A percentile compares a stretch with the other conserved stretches of the same genome.
Evolutionary conservation across 2,329 filamentous ascomycete species (phyloP).

Genomic region (Venturia oleaginea): DNA sequence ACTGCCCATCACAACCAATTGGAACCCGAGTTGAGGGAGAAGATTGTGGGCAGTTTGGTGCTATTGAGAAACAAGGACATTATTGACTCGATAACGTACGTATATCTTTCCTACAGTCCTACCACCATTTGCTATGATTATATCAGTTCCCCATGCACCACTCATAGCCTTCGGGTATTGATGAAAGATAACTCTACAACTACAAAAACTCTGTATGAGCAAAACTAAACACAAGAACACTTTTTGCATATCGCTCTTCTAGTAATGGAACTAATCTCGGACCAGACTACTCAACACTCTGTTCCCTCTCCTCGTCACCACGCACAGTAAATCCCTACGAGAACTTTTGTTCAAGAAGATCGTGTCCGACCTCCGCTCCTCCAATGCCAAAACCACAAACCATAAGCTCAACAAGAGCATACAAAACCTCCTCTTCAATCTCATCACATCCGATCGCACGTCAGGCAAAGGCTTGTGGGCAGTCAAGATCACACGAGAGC

Average conservation of each 20-base stretch:
- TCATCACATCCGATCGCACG: constrained; percentile 75
- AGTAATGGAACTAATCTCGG: background rate
- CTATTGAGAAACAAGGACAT: constrained; percentile 85
- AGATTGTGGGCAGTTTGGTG: constrained; percentile 84
- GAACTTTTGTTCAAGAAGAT: constrained; percentile 84
- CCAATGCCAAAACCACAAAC: constrained; percentile 80
- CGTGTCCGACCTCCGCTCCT: constrained; percentile 76
- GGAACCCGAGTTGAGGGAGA: constrained; percentile 79
- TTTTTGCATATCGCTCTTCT: background rate
- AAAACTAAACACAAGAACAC: background rate
- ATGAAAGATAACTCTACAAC: constrained; percentile 6
- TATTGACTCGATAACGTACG: constrained; percentile 56
- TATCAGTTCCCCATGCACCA: constrained; percentile 9
- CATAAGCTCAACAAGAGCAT: constrained; percentile 89
- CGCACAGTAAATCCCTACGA: constrained; percentile 81
- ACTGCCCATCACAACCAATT: constrained; percentile 73
- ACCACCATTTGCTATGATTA: constrained; percentile 5
- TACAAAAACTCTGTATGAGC: constrained; percentile 9
- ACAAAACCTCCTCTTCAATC: constrained; percentile 86
- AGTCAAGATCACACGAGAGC: constrained; percentile 85
- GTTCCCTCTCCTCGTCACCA: constrained; percentile 90
- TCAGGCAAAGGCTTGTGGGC: constrained; percentile 90
- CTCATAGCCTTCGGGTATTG: constrained; percentile 5
- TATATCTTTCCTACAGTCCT: background rate
- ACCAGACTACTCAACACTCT: constrained; percentile 67